Evolutionary conservation across 78 protist species (phyloP), one percentile per base, ranked within the genome.

Genomic region (Polysphondylium violaceum): DNA sequence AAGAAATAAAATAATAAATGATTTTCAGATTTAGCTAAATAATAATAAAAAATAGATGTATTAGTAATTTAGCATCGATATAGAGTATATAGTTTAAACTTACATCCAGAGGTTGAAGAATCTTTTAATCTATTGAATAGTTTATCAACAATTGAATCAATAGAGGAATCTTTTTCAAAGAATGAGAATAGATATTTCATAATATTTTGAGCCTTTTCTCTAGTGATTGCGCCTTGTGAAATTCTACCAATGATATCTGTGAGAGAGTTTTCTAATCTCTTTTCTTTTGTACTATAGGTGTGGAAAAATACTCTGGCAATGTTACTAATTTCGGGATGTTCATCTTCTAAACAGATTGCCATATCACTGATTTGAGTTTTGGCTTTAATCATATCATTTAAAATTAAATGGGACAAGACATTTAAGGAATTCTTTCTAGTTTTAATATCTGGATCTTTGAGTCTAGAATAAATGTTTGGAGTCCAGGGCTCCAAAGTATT

Each of bases 401-500:
- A 91, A 71, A 97, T 94, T 43, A 98, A 93, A 86, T 98, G 99
- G 23, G 98, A 87, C 16, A 97, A 85, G 14, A 98, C 99, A 95
- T 96, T 81, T 23, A 98, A 76, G 25, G 98, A 44, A 74, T 94
- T 95, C 59, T 89, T 86, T 44, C 99, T 95, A 58, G 96, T 47
- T 73, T 6, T 44, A 71, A 86, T 23, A 75, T 96, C 88, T 5
- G 4, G 0, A 75, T 98, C 99, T 41, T 74, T 58, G 58, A 98
- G 90, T 38, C 88, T 74, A 6, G 16, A 43, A 96, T 95, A 97
- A 33, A 98, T 21, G 50, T 83, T 78, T 6, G 36, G 27, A 27
- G 96, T 94, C 96, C 97, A 97, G n/a, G 98, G 98, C 61, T 97
- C 99, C n/a, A 97, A 23, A 27, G 69, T 44, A 83, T 97, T 98